Percentiles rank a stretch among this genome's conserved stretches.
These are phyloP conservation scores for Ramularia collo-cygni DNA, from an alignment of 2,329 filamentous ascomycete genomes.

Conservation along the genomic window DNA sequence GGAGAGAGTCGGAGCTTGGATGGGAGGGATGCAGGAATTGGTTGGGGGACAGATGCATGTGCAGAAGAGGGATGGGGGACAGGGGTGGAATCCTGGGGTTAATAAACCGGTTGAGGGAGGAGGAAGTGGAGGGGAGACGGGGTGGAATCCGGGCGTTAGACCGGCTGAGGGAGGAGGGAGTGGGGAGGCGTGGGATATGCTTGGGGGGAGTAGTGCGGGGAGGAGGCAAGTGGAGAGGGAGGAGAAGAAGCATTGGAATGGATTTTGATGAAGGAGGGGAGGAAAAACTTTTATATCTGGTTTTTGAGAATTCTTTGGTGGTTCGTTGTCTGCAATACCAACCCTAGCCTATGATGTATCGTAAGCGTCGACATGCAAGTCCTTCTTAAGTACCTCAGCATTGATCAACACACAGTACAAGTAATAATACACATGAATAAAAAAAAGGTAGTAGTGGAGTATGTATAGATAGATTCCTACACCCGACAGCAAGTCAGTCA, in stretches of 20 bases:
- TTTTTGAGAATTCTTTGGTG: too few relatives aligned
- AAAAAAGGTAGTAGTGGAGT: too few relatives aligned
- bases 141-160: not conserved
- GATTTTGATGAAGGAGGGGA: not conserved
- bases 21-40: not conserved
- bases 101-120: not conserved
- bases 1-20: not conserved
- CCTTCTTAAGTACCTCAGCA: too few relatives aligned
- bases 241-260: slow-evolving; percentile 1
- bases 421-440: too few relatives aligned
- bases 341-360: too few relatives aligned
- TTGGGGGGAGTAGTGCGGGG: not conserved
- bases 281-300: too few relatives aligned
- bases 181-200: not conserved
- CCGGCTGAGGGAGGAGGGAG: not conserved
- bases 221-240: not conserved
- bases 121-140: not conserved
- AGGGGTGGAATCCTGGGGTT: not conserved
- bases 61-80: not conserved
- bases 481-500: too few relatives aligned
- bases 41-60: not conserved
- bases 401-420: too few relatives aligned
- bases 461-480: too few relatives aligned
- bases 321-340: too few relatives aligned
- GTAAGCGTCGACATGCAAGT: too few relatives aligned